Conservation (phyloP, 352 stramenopile species). For the Globisporangium uncinulatum region DNA sequence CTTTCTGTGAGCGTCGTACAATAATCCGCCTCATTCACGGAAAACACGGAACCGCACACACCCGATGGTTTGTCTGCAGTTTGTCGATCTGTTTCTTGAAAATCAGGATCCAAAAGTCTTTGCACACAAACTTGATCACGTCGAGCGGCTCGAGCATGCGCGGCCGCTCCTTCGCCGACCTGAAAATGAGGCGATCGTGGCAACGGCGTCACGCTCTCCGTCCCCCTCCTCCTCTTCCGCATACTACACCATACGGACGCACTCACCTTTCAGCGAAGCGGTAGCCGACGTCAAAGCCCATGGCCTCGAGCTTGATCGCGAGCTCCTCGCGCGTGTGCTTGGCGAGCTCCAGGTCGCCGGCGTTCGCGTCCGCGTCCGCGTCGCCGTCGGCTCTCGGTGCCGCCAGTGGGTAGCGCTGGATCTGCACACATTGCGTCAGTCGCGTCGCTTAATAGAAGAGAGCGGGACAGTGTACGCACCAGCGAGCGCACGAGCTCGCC, state of each 20-base stretch:
- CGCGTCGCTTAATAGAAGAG: neutral
- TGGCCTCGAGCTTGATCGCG: slow-evolving; percentile 75
- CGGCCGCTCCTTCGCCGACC: slow-evolving; percentile 58
- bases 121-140: slow-evolving; percentile 98
- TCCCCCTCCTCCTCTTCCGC: no score
- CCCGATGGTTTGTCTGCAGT: slow-evolving; percentile 96
- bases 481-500: slow-evolving; percentile 83
- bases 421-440: slow-evolving; percentile 17
- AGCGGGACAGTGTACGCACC: slow-evolving; percentile 26
- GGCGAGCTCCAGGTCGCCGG: slow-evolving; percentile 35
- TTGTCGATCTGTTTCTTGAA: slow-evolving; percentile 99
- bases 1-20: neutral
- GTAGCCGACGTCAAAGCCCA: slow-evolving; percentile 85
- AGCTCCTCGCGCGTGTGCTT: slow-evolving; percentile 69
- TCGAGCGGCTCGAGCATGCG: slow-evolving; percentile 90
- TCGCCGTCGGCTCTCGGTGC: slow-evolving; percentile 18
- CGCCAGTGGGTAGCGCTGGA: slow-evolving; percentile 55
- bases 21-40: neutral
- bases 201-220: no score
- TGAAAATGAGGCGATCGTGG: slow-evolving; percentile 10
- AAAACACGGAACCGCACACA: slow-evolving; percentile 40
- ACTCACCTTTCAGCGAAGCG: slow-evolving; percentile 69
- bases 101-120: slow-evolving; percentile 97
- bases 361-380: slow-evolving; percentile 1
- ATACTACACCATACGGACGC: neutral